phyloP scores from a whole-genome alignment of 2,329 filamentous ascomycete genomes.

The Ophiostoma piceae region DNA sequence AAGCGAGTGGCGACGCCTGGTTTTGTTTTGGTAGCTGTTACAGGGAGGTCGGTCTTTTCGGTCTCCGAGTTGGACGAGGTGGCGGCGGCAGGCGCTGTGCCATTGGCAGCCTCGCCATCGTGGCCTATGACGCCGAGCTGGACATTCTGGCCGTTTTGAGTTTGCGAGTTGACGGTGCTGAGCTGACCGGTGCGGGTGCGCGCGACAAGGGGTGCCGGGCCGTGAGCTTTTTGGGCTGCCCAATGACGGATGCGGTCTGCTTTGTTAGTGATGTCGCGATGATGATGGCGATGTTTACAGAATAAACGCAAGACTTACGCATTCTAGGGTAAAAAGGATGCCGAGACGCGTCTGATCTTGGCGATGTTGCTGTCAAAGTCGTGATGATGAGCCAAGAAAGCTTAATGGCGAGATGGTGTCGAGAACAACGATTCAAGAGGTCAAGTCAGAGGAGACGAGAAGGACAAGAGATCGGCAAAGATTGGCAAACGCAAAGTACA shows the following conservation, averaged over 20 bases:
- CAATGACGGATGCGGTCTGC: slow-evolving; percentile 31
- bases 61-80: slow-evolving; percentile 13
- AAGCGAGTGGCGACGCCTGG: slow-evolving; percentile 33
- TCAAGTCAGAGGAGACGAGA: background rate
- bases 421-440: background rate
- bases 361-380: background rate
- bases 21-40: background rate
- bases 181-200: slow-evolving; percentile 14
- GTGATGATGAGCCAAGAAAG: background rate
- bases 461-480: background rate
- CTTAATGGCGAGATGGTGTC: background rate
- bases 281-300: background rate
- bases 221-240: slow-evolving; percentile 33
- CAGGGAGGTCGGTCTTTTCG: slow-evolving; percentile 20
- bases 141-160: slow-evolving; percentile 3
- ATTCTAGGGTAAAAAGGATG: background rate
- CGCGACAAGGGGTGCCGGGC: slow-evolving; percentile 27
- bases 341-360: slow-evolving; percentile 15
- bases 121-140: slow-evolving; percentile 12
- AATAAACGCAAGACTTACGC: background rate
- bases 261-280: background rate
- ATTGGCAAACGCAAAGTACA: background rate
- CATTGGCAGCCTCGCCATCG: slow-evolving; percentile 3
- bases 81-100: background rate
- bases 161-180: background rate